Base-by-base conservation (phyloP, 1,139 yeast species). In the Scheffersomyces cryptocercus region DNA sequence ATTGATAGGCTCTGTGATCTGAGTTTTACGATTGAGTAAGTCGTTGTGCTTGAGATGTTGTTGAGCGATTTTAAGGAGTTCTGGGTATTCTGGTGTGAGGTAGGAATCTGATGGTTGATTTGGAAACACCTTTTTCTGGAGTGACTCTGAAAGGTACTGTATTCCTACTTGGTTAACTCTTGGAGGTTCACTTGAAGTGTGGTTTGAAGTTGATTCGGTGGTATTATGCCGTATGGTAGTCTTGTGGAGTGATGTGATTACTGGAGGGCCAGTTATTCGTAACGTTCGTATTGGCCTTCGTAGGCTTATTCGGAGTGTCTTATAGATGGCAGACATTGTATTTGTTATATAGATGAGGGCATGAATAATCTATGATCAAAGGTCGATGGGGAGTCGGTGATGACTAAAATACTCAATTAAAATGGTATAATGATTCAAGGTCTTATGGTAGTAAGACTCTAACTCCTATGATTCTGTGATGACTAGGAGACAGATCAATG, bases 1-100 rank as follows among this genome's bases (percentile, higher is more conserved):
- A 13, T 69, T 59, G 3, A 90, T 79, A 0, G 95, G 90, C 2
- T 75, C 76, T 1, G 76, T 65, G 5, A 81, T 64, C n/a, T 78
- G 77, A 1, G 97, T 89, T 49, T 80, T 80, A 60, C 88, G 91
- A 3, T 95, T 96, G 26, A 87, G 67, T n/a, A 95, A 68, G 1
- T 79, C 83, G 58, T 89, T 86, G 13, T 73, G 70, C 12, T 68
- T 58, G 34, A 95, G 69, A 55, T 88, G 93, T 13, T 68, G 59
- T 52, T 80, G 75, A 0, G 97, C 79, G 12, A 87, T 65, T 12
- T 79, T 72, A 8, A 84, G 65, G 28, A 86, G 65, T 11, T 66
- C 67, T 3, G 65, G 61, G 38, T 74, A 52, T n/a, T 48, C 48
- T 4, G 64, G 63, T 29, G 46, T 48, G 9, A 54, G 46, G 48